phyloP scores from a whole-genome alignment of 495 filamentous ascomycete species.

The Hypoxylon trugodes region DNA sequence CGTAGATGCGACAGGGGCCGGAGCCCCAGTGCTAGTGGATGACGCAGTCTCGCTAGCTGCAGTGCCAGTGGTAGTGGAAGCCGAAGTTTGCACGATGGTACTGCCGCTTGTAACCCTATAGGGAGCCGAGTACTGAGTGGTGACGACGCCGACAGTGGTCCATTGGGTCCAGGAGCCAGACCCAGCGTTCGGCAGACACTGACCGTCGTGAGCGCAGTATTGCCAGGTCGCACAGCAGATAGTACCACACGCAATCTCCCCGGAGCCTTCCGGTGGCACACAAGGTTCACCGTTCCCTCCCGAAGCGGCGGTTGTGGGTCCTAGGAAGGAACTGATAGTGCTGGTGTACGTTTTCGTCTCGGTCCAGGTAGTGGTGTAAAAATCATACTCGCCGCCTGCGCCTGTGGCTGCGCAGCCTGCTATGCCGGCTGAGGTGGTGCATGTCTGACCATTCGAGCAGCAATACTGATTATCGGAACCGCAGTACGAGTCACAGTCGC shows the following conservation, averaged over 20 bases:
- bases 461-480: conserved; percentile 73
- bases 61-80: conserved; percentile 56
- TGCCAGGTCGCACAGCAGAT: conserved; percentile 79
- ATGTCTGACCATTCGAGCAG: conserved; percentile 67
- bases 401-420: conserved; percentile 47
- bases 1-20: conserved; percentile 48
- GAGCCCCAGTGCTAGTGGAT: conserved; percentile 52
- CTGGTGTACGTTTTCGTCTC: conserved; percentile 71
- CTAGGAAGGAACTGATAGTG: conserved; percentile 62
- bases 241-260: conserved; percentile 72
- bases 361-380: conserved; percentile 81
- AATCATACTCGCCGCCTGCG: conserved; percentile 58
- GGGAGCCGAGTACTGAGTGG: conserved; percentile 64
- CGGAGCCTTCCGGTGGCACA: conserved; percentile 57
- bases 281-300: conserved; percentile 60
- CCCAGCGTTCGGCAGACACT: conserved; percentile 53
- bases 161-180: conserved; percentile 50
- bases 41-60: conserved; percentile 51
- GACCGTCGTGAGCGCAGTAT: conserved; percentile 64
- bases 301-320: conserved; percentile 50
- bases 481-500: conserved; percentile 70
- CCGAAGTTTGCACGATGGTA: conserved; percentile 43
- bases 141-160: conserved; percentile 52
- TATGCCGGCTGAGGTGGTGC: conserved; percentile 66
- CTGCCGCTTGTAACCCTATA: conserved; percentile 75